Conservation (phyloP, 1,284 basidiomycete genomes). For the Schizophyllum amplum region DNA sequence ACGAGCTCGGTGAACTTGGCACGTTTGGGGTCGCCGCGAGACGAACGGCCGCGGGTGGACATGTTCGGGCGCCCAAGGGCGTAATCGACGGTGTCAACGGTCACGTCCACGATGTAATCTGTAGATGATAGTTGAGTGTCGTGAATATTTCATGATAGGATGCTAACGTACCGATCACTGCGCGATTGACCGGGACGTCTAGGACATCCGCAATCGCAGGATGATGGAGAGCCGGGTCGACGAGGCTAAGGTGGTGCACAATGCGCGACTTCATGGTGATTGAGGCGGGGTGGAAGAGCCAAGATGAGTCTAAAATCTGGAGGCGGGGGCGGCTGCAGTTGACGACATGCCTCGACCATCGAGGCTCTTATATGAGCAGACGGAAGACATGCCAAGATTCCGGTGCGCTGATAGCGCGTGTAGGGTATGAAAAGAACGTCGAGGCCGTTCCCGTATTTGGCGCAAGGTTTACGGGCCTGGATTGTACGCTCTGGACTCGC, state of each 20-base stretch:
- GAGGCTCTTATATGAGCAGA: background rate
- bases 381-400: background rate
- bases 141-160: background rate
- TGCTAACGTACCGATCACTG: conserved; percentile 42
- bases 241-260: conserved; percentile 53
- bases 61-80: conserved; percentile 39
- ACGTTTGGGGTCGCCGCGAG: conserved; percentile 24
- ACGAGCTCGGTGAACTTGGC: conserved; percentile 38
- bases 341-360: background rate
- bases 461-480: background rate
- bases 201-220: conserved; percentile 56
- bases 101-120: conserved; percentile 46
- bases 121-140: background rate
- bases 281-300: background rate
- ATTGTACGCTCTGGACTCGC: background rate
- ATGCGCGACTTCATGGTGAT: background rate
- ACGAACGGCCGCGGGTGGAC: conserved; percentile 10
- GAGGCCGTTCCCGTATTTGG: background rate
- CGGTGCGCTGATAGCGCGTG: background rate
- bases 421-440: background rate
- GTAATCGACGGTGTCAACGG: conserved; percentile 45
- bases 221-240: conserved; percentile 52
- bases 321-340: background rate
- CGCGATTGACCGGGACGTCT: conserved; percentile 47
- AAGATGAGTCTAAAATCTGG: background rate